These are phyloP conservation scores for Lenzites betulinus DNA, from an alignment of 768 basidiomycete genomes.

Conservation along the genomic window DNA sequence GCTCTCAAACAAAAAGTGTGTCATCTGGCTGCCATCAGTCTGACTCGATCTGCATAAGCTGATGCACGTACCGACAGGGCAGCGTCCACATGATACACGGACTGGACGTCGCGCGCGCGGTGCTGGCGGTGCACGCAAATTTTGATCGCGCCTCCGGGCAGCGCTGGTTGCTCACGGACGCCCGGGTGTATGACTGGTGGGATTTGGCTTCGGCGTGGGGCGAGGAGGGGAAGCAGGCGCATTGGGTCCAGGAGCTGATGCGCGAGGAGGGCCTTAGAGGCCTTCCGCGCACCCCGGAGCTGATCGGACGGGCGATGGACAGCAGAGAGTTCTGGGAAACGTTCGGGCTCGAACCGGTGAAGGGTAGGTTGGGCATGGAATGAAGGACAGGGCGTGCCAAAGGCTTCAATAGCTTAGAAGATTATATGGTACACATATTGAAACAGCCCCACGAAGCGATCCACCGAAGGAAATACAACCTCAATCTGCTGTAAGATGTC, in stretches of 20 bases:
- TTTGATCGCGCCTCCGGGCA: slow-evolving; percentile 49
- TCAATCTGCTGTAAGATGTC: too few relatives aligned
- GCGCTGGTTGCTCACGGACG: slow-evolving; percentile 58
- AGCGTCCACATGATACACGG: slow-evolving; percentile 67
- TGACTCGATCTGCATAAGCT: not conserved
- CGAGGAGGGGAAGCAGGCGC: slow-evolving; percentile 40
- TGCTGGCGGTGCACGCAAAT: slow-evolving; percentile 55
- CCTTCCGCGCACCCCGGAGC: slow-evolving; percentile 51
- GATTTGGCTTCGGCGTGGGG: slow-evolving; percentile 62
- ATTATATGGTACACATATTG: slow-evolving; percentile 2
- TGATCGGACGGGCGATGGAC: slow-evolving; percentile 56
- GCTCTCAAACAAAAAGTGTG: slow-evolving; percentile 47
- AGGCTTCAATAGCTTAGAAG: not conserved
- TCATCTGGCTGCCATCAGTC: not conserved
- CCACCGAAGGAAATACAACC: too few relatives aligned
- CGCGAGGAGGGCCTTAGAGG: slow-evolving; percentile 48
- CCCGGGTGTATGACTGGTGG: slow-evolving; percentile 69
- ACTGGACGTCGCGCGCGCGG: slow-evolving; percentile 56
- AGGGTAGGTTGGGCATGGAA: slow-evolving; percentile 32
- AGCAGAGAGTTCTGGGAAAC: slow-evolving; percentile 62
- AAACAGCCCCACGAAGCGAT: too few relatives aligned
- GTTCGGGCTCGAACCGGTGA: slow-evolving; percentile 46
- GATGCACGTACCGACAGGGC: slow-evolving; percentile 37
- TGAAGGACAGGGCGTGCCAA: not conserved
- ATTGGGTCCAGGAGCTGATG: slow-evolving; percentile 65